Evolutionary conservation across 108 stramenopile genomes (phyloP), one percentile per base, ranked within the genome.

Genomic region (Skeletonema potamos): DNA sequence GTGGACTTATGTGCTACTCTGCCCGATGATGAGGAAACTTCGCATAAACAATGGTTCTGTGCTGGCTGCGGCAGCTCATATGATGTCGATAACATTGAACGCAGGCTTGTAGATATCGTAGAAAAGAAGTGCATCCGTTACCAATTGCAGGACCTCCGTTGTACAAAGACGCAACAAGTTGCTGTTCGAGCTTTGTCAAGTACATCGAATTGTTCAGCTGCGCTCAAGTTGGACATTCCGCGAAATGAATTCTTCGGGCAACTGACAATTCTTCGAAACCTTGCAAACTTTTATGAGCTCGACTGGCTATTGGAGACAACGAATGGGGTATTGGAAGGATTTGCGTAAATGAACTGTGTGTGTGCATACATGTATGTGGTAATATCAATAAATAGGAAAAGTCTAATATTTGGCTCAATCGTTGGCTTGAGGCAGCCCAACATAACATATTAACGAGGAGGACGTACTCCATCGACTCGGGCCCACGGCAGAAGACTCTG

Each of bases 111-210:
- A 7, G 86, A 87, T 46, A 83, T 87, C 27, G 82, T 91, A 3
- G 79, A 96, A 36, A 76, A 81, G 28, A 90, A 85, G 46, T 64
- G 88, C 58, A 64, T 85, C 15, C 92, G 92, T 41, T 98, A 94
- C 73, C 95, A 95, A 71, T 71, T 96, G 55, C 97, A 99, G 76
- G 98, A 99, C 78, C 63, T 97, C 54, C 90, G 92, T 30, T 96
- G 96, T 73, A 65, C 80, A 20, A 97, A 97, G 72, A 92, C 89
- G 8, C 76, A 86, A 33, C 81, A 78, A 29, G 92, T 96, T 20
- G 74, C 87, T 6, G 84, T 86, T 7, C 64, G 65, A 41, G 57
- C 70, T 20, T 79, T 94, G 62, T 57, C 84, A 20, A 62, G 64
- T 32, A 79, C 86, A 5, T 92, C 92, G 18, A 79, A 90, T 13